These are phyloP conservation scores for Daldinia sp. DNA, from an alignment of 2,329 filamentous ascomycete species.

Conservation along the genomic window DNA sequence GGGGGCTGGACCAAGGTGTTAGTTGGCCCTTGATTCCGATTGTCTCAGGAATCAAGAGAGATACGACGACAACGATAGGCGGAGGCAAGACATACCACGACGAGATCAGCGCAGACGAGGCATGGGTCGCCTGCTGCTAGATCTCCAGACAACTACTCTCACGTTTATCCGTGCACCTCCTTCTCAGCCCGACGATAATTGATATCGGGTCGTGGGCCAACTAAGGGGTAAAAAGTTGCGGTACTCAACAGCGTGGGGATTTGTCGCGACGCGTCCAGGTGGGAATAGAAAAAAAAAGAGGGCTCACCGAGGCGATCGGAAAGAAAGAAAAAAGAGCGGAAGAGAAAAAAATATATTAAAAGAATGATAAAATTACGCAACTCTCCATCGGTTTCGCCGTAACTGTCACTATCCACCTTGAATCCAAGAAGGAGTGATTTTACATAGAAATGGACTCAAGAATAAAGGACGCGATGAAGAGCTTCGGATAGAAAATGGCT, in stretches of 20 bases:
- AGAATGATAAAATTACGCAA: constrained; percentile 35
- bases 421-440: constrained; percentile 25
- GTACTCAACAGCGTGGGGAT: constrained; percentile 24
- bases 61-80: constrained; percentile 7
- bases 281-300: constrained; percentile 25
- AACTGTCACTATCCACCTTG: constrained; percentile 25
- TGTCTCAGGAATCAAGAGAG: constrained; percentile 19
- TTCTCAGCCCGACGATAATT: constrained; percentile 13
- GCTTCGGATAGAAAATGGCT: constrained; percentile 22
- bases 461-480: constrained; percentile 33
- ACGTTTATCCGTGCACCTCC: constrained; percentile 29
- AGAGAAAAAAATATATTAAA: constrained; percentile 32
- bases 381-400: constrained; percentile 37
- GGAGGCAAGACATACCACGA: constrained; percentile 34
- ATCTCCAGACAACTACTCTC: constrained; percentile 51
- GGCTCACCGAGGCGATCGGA: constrained; percentile 23
- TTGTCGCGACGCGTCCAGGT: constrained; percentile 36
- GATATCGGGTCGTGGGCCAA: constrained; percentile 25
- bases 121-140: constrained; percentile 66
- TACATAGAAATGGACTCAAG: constrained; percentile 24
- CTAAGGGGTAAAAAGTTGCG: constrained; percentile 30
- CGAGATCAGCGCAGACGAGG: constrained; percentile 71
- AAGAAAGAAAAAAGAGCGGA: constrained; percentile 20
- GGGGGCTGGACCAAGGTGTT: constrained; percentile 45
- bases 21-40: constrained; percentile 25